Conservation (phyloP, 495 filamentous ascomycete species). For the Echria macrotheca region DNA sequence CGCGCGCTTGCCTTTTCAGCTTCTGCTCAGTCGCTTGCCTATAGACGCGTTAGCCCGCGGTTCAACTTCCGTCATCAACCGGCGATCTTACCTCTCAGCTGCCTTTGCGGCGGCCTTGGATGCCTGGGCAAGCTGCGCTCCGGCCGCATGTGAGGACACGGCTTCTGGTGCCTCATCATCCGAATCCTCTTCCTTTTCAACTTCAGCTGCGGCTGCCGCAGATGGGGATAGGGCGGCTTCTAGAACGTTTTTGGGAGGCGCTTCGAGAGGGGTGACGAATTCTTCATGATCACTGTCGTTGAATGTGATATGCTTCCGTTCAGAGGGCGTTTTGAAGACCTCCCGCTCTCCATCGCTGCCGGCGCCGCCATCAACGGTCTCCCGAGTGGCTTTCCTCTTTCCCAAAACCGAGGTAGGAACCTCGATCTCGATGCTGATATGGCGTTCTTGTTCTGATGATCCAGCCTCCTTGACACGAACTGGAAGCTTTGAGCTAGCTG, state of each 20-base stretch:
- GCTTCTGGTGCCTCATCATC: slow-evolving; percentile 44
- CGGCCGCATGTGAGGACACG: slow-evolving; percentile 36
- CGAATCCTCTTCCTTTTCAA: slow-evolving; percentile 30
- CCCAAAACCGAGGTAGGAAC: slow-evolving; percentile 18
- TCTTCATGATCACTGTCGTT: slow-evolving; percentile 29
- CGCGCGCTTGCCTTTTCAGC: slow-evolving; percentile 41
- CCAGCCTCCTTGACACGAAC: slow-evolving; percentile 18
- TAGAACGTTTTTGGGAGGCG: slow-evolving; percentile 22
- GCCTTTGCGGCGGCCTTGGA: slow-evolving; percentile 34
- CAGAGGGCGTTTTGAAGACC: slow-evolving; percentile 25
- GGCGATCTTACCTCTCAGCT: slow-evolving; percentile 33
- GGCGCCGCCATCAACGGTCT: slow-evolving; percentile 15
- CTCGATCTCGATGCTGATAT: slow-evolving; percentile 30
- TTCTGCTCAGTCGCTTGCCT: slow-evolving; percentile 40
- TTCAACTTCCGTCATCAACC: neutral
- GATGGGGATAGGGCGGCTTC: slow-evolving; percentile 15
- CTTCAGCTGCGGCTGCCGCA: no score
- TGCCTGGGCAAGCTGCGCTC: slow-evolving; percentile 30
- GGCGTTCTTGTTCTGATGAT: slow-evolving; percentile 19
- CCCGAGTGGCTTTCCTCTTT: neutral
- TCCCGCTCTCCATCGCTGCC: slow-evolving; percentile 15
- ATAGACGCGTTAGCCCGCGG: slow-evolving; percentile 6
- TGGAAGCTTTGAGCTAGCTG: slow-evolving; percentile 19
- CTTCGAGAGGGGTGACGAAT: slow-evolving; percentile 29
- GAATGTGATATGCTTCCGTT: slow-evolving; percentile 25